Conservation (phyloP, 1,139 yeast genomes). For the Suhomyces guaymorum region DNA sequence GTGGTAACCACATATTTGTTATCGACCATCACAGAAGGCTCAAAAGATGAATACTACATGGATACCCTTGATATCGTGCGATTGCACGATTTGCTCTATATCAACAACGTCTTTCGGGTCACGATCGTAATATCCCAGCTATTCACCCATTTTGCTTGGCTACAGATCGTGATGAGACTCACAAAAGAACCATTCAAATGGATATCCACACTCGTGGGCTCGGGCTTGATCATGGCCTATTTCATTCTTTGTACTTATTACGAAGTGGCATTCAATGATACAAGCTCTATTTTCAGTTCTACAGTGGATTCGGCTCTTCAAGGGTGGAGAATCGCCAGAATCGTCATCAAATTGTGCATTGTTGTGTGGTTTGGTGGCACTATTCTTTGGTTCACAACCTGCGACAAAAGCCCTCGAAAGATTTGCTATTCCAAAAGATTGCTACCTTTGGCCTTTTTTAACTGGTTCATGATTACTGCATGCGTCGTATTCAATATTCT, state of each 20-base stretch:
- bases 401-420: conserved; percentile 32
- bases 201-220: conserved; percentile 21
- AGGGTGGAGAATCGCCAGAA: conserved; percentile 18
- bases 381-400: conserved; percentile 32
- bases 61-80: conserved; percentile 41
- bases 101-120: conserved; percentile 29
- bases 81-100: conserved; percentile 32
- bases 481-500: conserved; percentile 35
- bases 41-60: conserved; percentile 35
- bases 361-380: conserved; percentile 30
- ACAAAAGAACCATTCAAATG: conserved; percentile 25
- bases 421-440: conserved; percentile 38
- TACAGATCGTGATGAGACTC: conserved; percentile 36
- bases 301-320: conserved; percentile 6
- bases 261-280: conserved; percentile 15
- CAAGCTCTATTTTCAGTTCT: conserved; percentile 17
- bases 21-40: conserved; percentile 34
- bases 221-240: conserved; percentile 22
- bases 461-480: conserved; percentile 33
- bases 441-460: conserved; percentile 43
- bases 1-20: conserved; percentile 45
- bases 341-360: conserved; percentile 25
- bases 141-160: conserved; percentile 41
- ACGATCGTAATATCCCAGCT: conserved; percentile 34
- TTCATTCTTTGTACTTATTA: conserved; percentile 19